A percentile compares a stretch with the other conserved stretches of the same genome.
Conservation (phyloP, 2,329 filamentous ascomycete species). For the Curvularia eragrostidis region DNA sequence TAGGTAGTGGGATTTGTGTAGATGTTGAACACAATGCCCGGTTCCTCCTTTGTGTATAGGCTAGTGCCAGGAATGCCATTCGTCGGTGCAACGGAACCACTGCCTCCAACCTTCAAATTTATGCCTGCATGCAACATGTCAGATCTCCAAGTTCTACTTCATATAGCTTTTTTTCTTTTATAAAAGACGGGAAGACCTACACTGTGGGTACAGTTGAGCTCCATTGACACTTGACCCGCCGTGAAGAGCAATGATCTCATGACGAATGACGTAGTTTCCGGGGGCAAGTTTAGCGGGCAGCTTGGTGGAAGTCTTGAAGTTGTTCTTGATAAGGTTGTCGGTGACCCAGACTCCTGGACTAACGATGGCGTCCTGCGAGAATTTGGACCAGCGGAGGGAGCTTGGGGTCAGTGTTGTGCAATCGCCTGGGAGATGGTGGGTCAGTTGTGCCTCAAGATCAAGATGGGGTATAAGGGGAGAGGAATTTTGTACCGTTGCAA, state of each 20-base stretch:
- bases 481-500: slow-evolving; percentile 39
- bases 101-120: slow-evolving; percentile 54
- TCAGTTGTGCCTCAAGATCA: background rate
- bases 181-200: slow-evolving; percentile 24
- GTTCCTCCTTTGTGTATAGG: slow-evolving; percentile 53
- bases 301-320: slow-evolving; percentile 55
- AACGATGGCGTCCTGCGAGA: slow-evolving; percentile 38
- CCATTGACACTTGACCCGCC: slow-evolving; percentile 52
- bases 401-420: slow-evolving; percentile 38
- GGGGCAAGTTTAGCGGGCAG: slow-evolving; percentile 54
- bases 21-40: slow-evolving; percentile 54
- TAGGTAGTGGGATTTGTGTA: slow-evolving; percentile 46
- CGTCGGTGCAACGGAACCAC: slow-evolving; percentile 49
- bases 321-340: slow-evolving; percentile 51
- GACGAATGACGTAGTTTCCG: slow-evolving; percentile 62
- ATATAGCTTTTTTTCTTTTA: background rate
- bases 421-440: slow-evolving; percentile 28
- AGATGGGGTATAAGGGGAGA: background rate
- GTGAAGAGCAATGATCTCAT: slow-evolving; percentile 62
- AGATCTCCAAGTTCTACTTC: background rate
- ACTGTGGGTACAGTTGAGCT: slow-evolving; percentile 61
- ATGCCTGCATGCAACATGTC: background rate
- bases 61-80: slow-evolving; percentile 49
- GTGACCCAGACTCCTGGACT: slow-evolving; percentile 44
- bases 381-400: slow-evolving; percentile 46